Evolutionary conservation across 257 asterid species (phyloP), one percentile per base, ranked within the genome.

Genomic region (Thymus mandschuricus): DNA sequence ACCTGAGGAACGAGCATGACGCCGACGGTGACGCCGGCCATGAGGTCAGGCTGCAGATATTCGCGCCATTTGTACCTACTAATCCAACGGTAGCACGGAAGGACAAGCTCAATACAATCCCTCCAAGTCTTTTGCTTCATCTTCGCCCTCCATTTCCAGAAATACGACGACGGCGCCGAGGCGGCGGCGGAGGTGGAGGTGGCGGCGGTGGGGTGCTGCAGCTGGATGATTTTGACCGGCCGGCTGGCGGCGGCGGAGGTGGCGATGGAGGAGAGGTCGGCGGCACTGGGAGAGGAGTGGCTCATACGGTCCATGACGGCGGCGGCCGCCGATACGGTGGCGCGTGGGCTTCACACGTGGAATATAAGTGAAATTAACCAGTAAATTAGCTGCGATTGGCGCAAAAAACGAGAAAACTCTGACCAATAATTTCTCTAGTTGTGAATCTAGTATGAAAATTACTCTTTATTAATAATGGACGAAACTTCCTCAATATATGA

Each of bases 1-100:
- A 92, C 99, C 98, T 95, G 99, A 69, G 99, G 99, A 33, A 95
- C 99, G 41, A 92, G 97, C 99, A 95, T 95, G 82, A 95, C 85
- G 66, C 99, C 99, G 58, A 95, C 99, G 38, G 99, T 95, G 75
- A 84, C 55, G 55, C 99, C 99, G 33, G 99, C 93, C 86, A 95
- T 82, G 75, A 95, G 84, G 85, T 95, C 99, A 9, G 95, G 78
- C 68, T 95, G 99, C 64, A 95, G 81, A 66, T 92, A 79, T 62
- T 92, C 97, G 38, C 92, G 83, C 96, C 96, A 90, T 44, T 83
- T 85, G 64, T 95, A 95, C 72, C 90, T 84, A 33, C 96, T 66
- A 74, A 92, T 89, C 99, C 99, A 95, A 35, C 98, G 92, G 80
- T 68, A 87, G 77, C 99, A 95, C 35, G 98, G 99, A 12, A 95